Conservation (phyloP, 176 grass and related monocot species). For the Oryza glumipatula region DNA sequence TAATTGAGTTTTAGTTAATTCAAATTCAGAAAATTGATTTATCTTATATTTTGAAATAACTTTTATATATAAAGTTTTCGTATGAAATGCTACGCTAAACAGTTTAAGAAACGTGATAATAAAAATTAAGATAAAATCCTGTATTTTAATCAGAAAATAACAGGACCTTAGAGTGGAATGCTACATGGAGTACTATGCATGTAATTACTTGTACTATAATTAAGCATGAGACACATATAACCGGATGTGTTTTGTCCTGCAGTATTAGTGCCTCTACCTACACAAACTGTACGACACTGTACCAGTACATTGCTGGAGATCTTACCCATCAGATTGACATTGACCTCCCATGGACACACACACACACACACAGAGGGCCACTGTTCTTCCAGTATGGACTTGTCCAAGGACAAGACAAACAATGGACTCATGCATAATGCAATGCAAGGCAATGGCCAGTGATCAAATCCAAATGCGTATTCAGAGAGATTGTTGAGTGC, state of each 20-base stretch:
- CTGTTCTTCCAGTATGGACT: background rate
- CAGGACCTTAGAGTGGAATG: too few species aligned
- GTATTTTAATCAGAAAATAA: too few species aligned
- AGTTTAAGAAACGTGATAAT: too few species aligned
- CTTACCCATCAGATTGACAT: constrained; percentile 16
- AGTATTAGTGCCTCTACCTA: background rate
- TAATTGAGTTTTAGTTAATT: too few species aligned
- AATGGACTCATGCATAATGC: background rate
- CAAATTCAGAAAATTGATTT: too few species aligned
- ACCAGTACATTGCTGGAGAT: background rate
- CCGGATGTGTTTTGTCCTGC: background rate
- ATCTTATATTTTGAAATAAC: too few species aligned
- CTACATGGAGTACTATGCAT: too few species aligned
- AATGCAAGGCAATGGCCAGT: background rate
- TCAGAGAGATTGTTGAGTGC: background rate
- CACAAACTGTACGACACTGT: background rate
- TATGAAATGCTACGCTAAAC: too few species aligned
- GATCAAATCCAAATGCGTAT: background rate
- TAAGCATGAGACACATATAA: too few species aligned
- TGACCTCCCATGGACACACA: background rate
- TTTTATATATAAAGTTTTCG: too few species aligned
- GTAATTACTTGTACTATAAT: too few species aligned
- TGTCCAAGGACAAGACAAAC: constrained; percentile 3
- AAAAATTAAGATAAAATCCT: too few species aligned
- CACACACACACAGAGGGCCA: background rate